Conservation (phyloP, 306 rosid genomes). For the Senna siamea region DNA sequence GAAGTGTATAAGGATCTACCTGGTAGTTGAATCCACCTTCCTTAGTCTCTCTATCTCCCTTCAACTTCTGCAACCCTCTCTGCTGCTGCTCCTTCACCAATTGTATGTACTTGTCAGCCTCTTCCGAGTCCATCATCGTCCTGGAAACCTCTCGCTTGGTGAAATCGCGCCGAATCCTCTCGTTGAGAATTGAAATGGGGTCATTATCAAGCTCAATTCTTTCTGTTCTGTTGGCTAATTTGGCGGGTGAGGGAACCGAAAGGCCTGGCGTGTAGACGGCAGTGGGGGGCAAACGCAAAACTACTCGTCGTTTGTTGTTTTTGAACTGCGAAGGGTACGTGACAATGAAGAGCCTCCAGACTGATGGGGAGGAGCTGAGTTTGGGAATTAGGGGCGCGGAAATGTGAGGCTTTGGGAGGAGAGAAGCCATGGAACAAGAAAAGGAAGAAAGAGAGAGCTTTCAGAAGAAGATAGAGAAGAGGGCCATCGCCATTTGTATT, state of each 20-base stretch:
- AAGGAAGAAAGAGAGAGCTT: background rate
- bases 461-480: conserved; percentile 20
- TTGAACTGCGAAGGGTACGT: conserved; percentile 32
- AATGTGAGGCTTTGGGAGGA: conserved; percentile 47
- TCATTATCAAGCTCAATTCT: conserved; percentile 53
- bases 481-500: conserved; percentile 43
- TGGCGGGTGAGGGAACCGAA: conserved; percentile 42
- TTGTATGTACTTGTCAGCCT: conserved; percentile 72
- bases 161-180: conserved; percentile 71
- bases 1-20: conserved; percentile 85
- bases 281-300: conserved; percentile 36
- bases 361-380: conserved; percentile 46
- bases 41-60: conserved; percentile 55
- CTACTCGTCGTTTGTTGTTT: background rate
- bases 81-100: conserved; percentile 91
- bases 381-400: conserved; percentile 46
- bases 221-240: conserved; percentile 38
- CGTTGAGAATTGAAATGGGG: conserved; percentile 68
- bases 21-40: conserved; percentile 60
- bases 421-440: conserved; percentile 60
- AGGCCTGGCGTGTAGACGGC: conserved; percentile 56
- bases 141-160: conserved; percentile 53
- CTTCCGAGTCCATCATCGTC: conserved; percentile 62
- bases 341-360: conserved; percentile 45
- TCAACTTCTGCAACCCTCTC: conserved; percentile 84